These are phyloP conservation scores for Gossypium ekmanianum DNA, from an alignment of 345 rosid species.

Conservation along the genomic window DNA sequence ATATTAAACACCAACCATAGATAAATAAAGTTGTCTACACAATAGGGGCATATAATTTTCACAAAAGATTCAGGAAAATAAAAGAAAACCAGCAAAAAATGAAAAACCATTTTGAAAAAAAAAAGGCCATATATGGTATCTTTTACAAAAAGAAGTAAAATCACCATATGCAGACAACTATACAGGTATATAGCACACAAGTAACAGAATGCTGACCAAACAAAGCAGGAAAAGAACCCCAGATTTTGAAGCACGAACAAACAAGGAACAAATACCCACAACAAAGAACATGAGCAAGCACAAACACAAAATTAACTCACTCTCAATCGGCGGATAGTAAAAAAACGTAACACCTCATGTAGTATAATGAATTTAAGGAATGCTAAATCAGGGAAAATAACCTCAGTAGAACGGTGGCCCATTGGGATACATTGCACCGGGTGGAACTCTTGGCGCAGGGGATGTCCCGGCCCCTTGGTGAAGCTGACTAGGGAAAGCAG, in stretches of 20 bases:
- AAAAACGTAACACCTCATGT: not conserved
- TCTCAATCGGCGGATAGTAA: not conserved
- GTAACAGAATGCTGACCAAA: not conserved
- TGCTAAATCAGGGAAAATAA: slow-evolving; percentile 16
- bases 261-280: not conserved
- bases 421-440: slow-evolving; percentile 72
- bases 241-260: not conserved
- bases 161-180: not conserved
- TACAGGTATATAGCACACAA: not conserved
- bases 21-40: not conserved
- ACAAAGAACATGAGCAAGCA: not conserved
- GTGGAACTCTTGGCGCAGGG: slow-evolving; percentile 68
- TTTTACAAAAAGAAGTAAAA: not conserved
- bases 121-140: too few relatives aligned
- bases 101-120: not conserved
- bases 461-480: slow-evolving; percentile 62
- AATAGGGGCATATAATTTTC: not conserved
- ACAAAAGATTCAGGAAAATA: not conserved
- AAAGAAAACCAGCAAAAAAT: not conserved
- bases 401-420: slow-evolving; percentile 76
- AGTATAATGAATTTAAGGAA: not conserved
- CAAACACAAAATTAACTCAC: not conserved
- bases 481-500: slow-evolving; percentile 61
- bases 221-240: not conserved
- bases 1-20: not conserved